A percentile compares a stretch with the other conserved stretches of the same genome.
These are phyloP conservation scores for Climacium dendroides DNA, from an alignment of 225 moss, liverwort and hornwort species.

Conservation along the genomic window DNA sequence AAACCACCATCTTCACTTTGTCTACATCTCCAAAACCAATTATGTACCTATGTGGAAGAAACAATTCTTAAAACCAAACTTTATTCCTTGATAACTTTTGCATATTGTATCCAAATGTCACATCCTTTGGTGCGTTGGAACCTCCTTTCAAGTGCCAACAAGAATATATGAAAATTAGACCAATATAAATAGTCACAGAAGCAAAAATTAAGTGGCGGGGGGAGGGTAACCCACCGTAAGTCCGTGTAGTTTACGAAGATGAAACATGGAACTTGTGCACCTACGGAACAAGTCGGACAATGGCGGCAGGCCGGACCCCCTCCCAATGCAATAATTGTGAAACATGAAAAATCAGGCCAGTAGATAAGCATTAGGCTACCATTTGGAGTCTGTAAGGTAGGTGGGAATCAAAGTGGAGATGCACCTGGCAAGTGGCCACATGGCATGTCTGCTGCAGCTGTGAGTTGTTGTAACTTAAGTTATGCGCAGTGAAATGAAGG, in stretches of 20 bases:
- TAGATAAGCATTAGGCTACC: not conserved
- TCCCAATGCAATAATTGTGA: not conserved
- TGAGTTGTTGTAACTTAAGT: not conserved
- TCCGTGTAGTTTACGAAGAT: not conserved
- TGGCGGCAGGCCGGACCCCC: not conserved
- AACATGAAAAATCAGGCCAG: not conserved
- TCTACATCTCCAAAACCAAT: no score
- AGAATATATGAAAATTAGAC: no score
- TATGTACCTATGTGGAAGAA: no score
- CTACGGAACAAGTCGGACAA: not conserved
- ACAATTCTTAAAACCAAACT: no score
- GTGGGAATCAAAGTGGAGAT: not conserved
- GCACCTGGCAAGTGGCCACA: not conserved
- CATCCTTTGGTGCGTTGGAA: no score
- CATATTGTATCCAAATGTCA: no score
- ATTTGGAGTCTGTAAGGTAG: not conserved
- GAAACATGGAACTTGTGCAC: not conserved
- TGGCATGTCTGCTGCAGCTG: not conserved
- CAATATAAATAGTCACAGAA: no score
- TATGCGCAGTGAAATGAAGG: not conserved
- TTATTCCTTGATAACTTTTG: no score
- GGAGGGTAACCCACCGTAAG: no score
- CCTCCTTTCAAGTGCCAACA: no score
- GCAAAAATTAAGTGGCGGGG: no score
- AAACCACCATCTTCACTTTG: no score